Percentiles rank a stretch among this genome's conserved stretches.
Evolutionary conservation across 176 grass and related monocot species (phyloP).

Genomic region (Rhynchospora breviuscula): DNA sequence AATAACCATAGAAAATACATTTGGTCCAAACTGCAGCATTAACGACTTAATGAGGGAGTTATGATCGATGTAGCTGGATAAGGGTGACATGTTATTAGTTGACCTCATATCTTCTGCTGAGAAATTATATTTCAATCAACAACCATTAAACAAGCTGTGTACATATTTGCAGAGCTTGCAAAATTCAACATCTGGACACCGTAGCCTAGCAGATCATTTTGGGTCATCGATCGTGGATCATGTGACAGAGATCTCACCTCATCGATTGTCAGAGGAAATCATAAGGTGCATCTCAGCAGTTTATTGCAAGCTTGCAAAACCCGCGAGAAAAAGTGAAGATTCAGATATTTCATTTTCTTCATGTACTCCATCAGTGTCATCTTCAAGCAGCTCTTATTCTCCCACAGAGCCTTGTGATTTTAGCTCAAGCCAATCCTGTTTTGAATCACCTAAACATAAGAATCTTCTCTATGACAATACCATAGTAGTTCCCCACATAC

Average conservation of each 20-base stretch:
- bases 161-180: conserved; percentile 38
- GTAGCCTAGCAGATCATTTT: conserved; percentile 78
- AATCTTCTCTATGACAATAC: conserved; percentile 34
- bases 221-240: conserved; percentile 50
- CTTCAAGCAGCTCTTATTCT: conserved; percentile 52
- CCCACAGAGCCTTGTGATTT: conserved; percentile 31
- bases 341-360: conserved; percentile 37
- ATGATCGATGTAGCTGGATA: neutral
- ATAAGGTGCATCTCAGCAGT: conserved; percentile 61
- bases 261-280: conserved; percentile 90
- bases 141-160: conserved; percentile 1
- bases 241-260: conserved; percentile 52
- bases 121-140: neutral
- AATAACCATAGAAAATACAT: neutral
- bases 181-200: conserved; percentile 46
- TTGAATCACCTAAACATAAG: conserved; percentile 33
- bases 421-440: conserved; percentile 30
- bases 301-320: conserved; percentile 73
- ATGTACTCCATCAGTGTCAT: conserved; percentile 46
- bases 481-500: conserved; percentile 63
- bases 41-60: neutral
- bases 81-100: neutral
- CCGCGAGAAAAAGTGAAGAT: conserved; percentile 27
- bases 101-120: neutral
- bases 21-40: neutral